A percentile compares a stretch with the other conserved stretches of the same genome.
phyloP scores from a whole-genome alignment of 306 rosid genomes.

The Casuarina cunninghamiana region DNA sequence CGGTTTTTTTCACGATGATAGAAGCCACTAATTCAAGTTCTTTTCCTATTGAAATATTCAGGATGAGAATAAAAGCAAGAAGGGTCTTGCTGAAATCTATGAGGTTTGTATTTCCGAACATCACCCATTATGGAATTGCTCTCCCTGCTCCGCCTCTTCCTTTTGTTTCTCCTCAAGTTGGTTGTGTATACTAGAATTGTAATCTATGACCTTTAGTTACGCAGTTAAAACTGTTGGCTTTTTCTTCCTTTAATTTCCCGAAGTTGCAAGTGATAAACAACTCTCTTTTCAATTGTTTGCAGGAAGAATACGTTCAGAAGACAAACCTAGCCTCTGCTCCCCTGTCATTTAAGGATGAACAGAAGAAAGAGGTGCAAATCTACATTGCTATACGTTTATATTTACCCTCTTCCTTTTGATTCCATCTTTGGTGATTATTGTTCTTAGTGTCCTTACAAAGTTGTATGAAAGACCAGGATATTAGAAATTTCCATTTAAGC shows the following conservation, averaged over 20 bases:
- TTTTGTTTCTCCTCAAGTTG: neutral
- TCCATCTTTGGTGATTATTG: constrained; percentile 5
- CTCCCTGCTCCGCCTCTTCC: neutral
- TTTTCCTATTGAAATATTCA: constrained; percentile 32
- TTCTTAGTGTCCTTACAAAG: constrained; percentile 17
- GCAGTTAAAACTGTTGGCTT: neutral
- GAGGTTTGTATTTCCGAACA: constrained; percentile 67
- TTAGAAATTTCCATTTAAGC: constrained; percentile 11
- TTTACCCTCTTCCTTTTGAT: constrained; percentile 3
- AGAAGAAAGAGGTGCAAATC: constrained; percentile 67
- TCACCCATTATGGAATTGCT: constrained; percentile 20
- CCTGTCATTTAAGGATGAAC: constrained; percentile 67
- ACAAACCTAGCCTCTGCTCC: constrained; percentile 56
- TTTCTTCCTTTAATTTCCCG: neutral
- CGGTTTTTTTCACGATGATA: constrained; percentile 8
- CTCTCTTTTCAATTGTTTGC: constrained; percentile 32
- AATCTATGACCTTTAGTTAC: neutral
- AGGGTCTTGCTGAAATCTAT: constrained; percentile 81
- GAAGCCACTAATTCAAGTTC: constrained; percentile 23
- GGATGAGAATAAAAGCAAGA: constrained; percentile 93
- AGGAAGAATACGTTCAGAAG: constrained; percentile 86
- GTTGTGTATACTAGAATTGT: neutral
- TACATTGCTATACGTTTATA: constrained; percentile 8
- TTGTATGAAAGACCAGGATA: neutral
- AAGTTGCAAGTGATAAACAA: neutral